Base-by-base conservation (phyloP, 1,139 yeast species). In the Yamadazyma aaseri region DNA sequence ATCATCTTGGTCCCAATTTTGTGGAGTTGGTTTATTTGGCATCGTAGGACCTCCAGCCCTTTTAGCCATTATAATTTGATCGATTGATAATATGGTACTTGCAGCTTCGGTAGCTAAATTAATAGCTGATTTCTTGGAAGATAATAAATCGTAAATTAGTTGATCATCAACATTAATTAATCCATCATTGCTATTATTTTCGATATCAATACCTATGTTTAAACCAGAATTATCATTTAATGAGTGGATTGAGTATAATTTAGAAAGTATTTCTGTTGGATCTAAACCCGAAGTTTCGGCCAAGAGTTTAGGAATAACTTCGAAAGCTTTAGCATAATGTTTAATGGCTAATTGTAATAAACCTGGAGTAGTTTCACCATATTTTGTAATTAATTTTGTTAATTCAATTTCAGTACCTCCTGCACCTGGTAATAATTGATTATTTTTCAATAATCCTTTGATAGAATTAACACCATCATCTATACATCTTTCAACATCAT, bases 91-190 rank as follows among this genome's bases (percentile, higher is more conserved):
- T 35, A 92, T 86, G 3, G 98, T 92, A 47, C 76, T 77, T 15
- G 96, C 95, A 31, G 97, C 97, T 48, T 92, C 97, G 5, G 96
- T 90, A 10, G 98, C 98, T 46, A 92, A 82, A 49, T 82, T 79
- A 49, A 92, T 84, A 33, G 97, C 98, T 42, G 86, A 83, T 51
- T 73, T 76, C 71, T 92, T 92, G 25, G 92, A 76, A 10, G 86
- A 72, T 40, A 84, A 73, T 44, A 92, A 74, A 59, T 92, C 98
- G 53, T 72, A 85, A 37, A 92, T 82, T 4, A 83, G 83, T 31
- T 73, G 77, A 24, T 72, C 76, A 34, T 72, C 71, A 34, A 90
- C 80, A 53, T 92, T 94, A 33, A 84, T 62, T 33, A 83, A 67
- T 20, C 94, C 94, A 37, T 81, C 81, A 28, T 76, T 66, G 1